Base-by-base conservation (phyloP, 148 eudicot genomes). In the Gaultheria prostrata region DNA sequence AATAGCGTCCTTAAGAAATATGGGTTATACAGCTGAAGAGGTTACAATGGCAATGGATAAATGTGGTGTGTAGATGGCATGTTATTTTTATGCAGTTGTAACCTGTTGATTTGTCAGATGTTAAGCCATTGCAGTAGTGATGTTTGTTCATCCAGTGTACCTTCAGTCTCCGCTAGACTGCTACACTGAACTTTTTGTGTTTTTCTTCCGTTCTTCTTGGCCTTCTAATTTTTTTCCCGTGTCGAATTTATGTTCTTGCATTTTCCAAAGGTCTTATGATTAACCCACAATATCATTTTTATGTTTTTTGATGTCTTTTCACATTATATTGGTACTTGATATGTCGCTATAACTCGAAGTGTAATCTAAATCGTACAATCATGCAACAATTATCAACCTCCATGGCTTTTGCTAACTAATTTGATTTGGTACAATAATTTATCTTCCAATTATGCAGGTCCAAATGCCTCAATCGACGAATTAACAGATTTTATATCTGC, bases 21-120 rank as follows among this genome's bases (percentile, higher is more conserved):
- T 95, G 98, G 94, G 95, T n/a, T 95, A 88, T 77, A 83, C 90
- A 1, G 75, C 77, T 20, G 94, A 95, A 59, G 98, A 93, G 79
- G 92, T 91, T 24, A 77, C 87, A 35, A 85, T 92, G 80, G 97
- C 97, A 1, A 83, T 93, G 43, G 89, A 90, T 49, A 92, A 93
- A 93, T 92, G 98, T 86, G 94, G 98, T 95, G 86, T n/a, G 93
- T 85, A 71, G 80, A 80, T 24, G 53, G 8, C 10, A 30, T 35
- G 13, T 45, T 28, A 8, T 18, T 76, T 26, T 12, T 6, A 26
- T 51, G 17, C 32, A 67, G 0, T 13, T 49, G 17, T 26, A 13
- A 30, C 56, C 13, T 15, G 18, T 61, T 59, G 28, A 21, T 80
- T 61, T 80, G 21, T n/a, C 56, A 2, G 12, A 57, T 61, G 50